Base-by-base conservation (phyloP, 2,329 filamentous ascomycete genomes). In the Cercospora zeina region DNA sequence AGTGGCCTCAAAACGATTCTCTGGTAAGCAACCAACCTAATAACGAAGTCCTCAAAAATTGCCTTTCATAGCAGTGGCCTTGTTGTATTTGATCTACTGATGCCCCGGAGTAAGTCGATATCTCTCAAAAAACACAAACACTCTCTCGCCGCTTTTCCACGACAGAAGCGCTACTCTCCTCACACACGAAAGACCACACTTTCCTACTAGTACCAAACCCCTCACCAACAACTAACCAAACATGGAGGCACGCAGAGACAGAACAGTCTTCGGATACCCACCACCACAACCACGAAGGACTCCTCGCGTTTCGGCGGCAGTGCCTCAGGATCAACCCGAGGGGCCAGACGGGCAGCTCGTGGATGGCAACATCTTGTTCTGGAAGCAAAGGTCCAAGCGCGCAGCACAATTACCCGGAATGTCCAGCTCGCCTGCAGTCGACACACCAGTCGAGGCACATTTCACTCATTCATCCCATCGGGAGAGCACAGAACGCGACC, bases 161-260 rank as follows among this genome's bases (percentile, higher is more conserved):
- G n/a, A 4, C 10, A 9, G 1, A 9, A 49, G 13, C 11, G 10
- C 14, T 30, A 7, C 13, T 49, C 24, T 13, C 2, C 42, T 49
- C 21, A 45, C 11, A 24, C 4, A 45, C 42, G 6, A 24, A 27
- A 49, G 42, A n/a, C 42, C 21, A 14, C 14, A 49, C 31, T 8
- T 24, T 30, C 19, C 21, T 21, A 27, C 42, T 14, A 21, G 8
- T 14, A 27, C 2, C n/a, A 2, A 1, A 24, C 24, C 21, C 13
- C 27, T 19, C 31, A 14, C 21, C 21, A 19, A 49, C 42, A 9
- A 49, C 1, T n/a, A 10, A 30, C 21, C 2, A 49, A 19, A 49
- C 42, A 49, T 49, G 42, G 42, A 49, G 42, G 21, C 42, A 49
- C 21, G 19, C 9, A 49, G 42, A 49, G 42, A 49, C 42, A 30